These are phyloP conservation scores for Yamadazyma friedrichii DNA, from an alignment of 1,139 yeast species.

Conservation along the genomic window DNA sequence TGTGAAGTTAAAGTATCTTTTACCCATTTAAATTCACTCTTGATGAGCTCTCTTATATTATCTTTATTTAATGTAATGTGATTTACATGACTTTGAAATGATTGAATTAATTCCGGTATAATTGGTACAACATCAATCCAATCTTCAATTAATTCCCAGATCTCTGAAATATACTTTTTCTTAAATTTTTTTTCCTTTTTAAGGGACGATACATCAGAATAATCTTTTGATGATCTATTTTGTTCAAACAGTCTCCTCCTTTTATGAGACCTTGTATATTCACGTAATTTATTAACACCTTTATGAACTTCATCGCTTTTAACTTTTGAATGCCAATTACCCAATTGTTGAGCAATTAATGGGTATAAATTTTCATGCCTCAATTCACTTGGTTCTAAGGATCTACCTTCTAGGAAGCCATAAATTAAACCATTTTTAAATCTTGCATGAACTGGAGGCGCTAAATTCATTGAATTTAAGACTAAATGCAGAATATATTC, in stretches of 20 bases:
- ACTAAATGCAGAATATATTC: slow-evolving; percentile 73
- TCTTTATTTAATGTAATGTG: slow-evolving; percentile 19
- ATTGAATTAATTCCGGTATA: slow-evolving; percentile 38
- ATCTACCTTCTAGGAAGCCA: slow-evolving; percentile 66
- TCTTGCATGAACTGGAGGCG: slow-evolving; percentile 68
- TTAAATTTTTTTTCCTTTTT: slow-evolving; percentile 20
- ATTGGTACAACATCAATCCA: slow-evolving; percentile 66
- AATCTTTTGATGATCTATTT: slow-evolving; percentile 1
- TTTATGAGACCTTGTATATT: slow-evolving; percentile 25
- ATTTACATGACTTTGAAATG: slow-evolving; percentile 36
- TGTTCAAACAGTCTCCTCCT: slow-evolving; percentile 13
- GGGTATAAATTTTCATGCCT: slow-evolving; percentile 48
- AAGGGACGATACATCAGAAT: slow-evolving; percentile 9
- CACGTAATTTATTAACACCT: slow-evolving; percentile 47
- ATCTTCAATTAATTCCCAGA: slow-evolving; percentile 60
- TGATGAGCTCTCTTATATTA: slow-evolving; percentile 39
- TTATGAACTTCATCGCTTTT: slow-evolving; percentile 47
- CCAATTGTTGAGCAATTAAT: slow-evolving; percentile 64
- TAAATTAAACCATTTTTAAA: slow-evolving; percentile 75
- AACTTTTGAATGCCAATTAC: slow-evolving; percentile 65
- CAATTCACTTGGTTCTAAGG: slow-evolving; percentile 58
- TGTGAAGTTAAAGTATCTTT: slow-evolving; percentile 32
- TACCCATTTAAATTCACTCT: slow-evolving; percentile 58
- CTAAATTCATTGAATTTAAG: slow-evolving; percentile 58
- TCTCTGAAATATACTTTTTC: slow-evolving; percentile 38